A percentile compares a stretch with the other conserved stretches of the same genome.
phyloP scores from a whole-genome alignment of 202 grass and related monocot genomes.

The Zoysia matrella region DNA sequence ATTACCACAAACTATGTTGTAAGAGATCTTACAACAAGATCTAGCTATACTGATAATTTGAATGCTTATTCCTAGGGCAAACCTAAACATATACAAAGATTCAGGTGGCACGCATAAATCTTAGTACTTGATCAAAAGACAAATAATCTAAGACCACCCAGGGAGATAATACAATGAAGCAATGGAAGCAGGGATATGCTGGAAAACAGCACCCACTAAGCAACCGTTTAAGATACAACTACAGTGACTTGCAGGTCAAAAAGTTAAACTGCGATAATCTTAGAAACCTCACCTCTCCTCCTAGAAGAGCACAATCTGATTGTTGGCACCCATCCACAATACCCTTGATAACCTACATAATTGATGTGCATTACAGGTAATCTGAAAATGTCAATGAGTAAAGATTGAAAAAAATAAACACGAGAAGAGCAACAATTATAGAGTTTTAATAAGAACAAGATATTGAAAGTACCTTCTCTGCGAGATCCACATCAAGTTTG shows the following conservation, averaged over 20 bases:
- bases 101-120: neutral
- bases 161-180: neutral
- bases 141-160: neutral
- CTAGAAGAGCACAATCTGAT: slow-evolving; percentile 78
- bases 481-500: slow-evolving; percentile 17
- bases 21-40: neutral
- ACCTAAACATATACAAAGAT: neutral
- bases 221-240: neutral
- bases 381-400: neutral
- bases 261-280: neutral
- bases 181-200: neutral
- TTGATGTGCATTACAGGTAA: neutral
- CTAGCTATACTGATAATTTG: neutral
- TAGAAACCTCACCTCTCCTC: slow-evolving; percentile 77
- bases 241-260: neutral
- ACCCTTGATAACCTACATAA: slow-evolving; percentile 81
- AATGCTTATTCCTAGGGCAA: neutral
- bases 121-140: neutral
- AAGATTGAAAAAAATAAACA: neutral
- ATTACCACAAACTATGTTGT: neutral
- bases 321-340: slow-evolving; percentile 91
- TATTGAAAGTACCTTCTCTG: slow-evolving; percentile 66
- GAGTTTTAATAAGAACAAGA: slow-evolving; percentile 7
- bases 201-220: neutral
- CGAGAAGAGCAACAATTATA: neutral